Percentiles rank a stretch among this genome's conserved stretches.
These are phyloP conservation scores for Acanthamoeba healyi DNA, from an alignment of 208 protist genomes.

Conservation along the genomic window DNA sequence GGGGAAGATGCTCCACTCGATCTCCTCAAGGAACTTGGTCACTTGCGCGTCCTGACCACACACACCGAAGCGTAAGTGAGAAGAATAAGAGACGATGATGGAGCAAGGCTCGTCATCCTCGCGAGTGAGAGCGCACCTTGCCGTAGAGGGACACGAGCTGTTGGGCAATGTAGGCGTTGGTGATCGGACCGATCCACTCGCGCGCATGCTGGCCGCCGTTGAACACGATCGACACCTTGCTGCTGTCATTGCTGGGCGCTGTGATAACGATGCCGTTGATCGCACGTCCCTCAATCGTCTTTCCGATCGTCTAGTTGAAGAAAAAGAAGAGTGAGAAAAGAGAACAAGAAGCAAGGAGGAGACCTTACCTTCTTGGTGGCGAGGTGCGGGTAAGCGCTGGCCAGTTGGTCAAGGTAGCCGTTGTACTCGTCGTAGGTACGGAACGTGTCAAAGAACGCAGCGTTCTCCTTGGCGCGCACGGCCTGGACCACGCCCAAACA, in stretches of 20 bases:
- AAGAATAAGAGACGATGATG: neutral
- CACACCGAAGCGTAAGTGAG: neutral
- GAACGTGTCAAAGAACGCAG: neutral
- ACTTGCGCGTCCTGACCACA: neutral
- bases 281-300: neutral
- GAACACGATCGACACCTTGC: neutral
- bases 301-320: neutral
- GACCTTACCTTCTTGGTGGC: slow-evolving; percentile 9
- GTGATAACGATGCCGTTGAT: slow-evolving; percentile 37
- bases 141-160: slow-evolving; percentile 49
- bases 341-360: no score
- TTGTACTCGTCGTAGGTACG: slow-evolving; percentile 27
- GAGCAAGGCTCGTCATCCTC: neutral
- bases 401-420: neutral
- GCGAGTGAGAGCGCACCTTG: neutral
- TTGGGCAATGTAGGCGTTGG: slow-evolving; percentile 73
- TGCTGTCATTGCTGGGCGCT: neutral
- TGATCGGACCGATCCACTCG: slow-evolving; percentile 79
- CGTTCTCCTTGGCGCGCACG: neutral
- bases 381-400: neutral
- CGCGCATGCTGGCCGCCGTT: slow-evolving; percentile 74
- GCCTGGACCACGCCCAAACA: neutral
- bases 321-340: neutral
- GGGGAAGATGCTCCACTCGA: slow-evolving; percentile 33
- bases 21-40: neutral